Conservation (phyloP, 2,329 filamentous ascomycete species). For the Epichloe typhina region DNA sequence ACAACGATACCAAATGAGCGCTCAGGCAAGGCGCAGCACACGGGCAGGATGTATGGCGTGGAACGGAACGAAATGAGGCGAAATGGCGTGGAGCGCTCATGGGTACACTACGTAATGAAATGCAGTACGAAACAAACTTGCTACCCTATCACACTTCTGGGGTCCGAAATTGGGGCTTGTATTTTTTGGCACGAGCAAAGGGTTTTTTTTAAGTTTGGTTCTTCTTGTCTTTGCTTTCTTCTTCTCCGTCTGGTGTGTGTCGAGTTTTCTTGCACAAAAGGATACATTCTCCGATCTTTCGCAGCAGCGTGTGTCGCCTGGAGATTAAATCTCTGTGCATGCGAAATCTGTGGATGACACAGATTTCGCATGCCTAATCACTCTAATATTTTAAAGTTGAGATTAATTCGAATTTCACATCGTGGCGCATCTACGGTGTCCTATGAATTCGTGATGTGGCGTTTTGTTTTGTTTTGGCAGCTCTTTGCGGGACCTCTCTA, state of each 20-base stretch:
- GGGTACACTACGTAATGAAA: not conserved
- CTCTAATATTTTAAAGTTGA: too few species aligned
- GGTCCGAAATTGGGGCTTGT: not conserved
- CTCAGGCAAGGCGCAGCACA: not conserved
- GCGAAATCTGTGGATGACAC: too few species aligned
- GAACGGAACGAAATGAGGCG: not conserved
- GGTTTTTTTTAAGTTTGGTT: not conserved
- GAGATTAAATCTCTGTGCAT: too few species aligned
- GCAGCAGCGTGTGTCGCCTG: too few species aligned
- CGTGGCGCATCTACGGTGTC: not conserved
- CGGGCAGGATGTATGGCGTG: not conserved
- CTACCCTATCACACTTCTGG: not conserved
- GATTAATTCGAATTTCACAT: not conserved
- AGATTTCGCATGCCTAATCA: too few species aligned
- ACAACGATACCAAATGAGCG: slow-evolving; percentile 2
- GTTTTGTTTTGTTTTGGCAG: too few species aligned
- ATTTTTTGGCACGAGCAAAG: not conserved
- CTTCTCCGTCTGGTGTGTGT: not conserved
- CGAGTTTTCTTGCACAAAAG: too few species aligned
- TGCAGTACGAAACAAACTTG: not conserved
- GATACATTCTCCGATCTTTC: too few species aligned
- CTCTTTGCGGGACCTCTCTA: too few species aligned
- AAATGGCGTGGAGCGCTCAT: not conserved
- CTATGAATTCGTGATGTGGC: too few species aligned
- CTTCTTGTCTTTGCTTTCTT: not conserved